Evolutionary conservation across 495 filamentous ascomycete species (phyloP).

Genomic region (Cairneyella variabilis): DNA sequence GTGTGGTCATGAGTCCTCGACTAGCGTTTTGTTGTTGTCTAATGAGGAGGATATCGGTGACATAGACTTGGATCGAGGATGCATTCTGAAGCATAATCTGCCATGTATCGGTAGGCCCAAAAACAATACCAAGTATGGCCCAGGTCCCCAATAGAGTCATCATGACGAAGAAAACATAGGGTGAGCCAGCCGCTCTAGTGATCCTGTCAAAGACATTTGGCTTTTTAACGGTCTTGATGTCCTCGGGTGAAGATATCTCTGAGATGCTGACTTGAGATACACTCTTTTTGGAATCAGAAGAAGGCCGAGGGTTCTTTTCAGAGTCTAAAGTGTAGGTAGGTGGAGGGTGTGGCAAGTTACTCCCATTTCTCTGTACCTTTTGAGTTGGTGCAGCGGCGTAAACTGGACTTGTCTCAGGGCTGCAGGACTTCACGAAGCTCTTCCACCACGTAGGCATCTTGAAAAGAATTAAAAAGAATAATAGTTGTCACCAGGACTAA

Average conservation of each 20-base stretch:
- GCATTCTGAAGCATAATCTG: slow-evolving; percentile 35
- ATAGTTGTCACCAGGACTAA: neutral
- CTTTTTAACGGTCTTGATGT: slow-evolving; percentile 11
- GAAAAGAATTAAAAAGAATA: neutral
- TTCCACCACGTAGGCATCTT: slow-evolving; percentile 10
- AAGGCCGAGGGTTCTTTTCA: neutral
- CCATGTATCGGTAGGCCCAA: slow-evolving; percentile 31
- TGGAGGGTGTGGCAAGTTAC: neutral
- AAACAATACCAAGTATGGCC: slow-evolving; percentile 31
- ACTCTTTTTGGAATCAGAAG: neutral
- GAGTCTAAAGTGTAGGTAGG: neutral
- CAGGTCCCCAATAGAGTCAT: slow-evolving; percentile 14
- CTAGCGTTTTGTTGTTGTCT: slow-evolving; percentile 34
- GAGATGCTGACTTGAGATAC: slow-evolving; percentile 64
- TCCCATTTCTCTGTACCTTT: slow-evolving; percentile 3
- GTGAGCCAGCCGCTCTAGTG: slow-evolving; percentile 11
- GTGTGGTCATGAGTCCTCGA: slow-evolving; percentile 23
- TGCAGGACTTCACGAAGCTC: slow-evolving; percentile 3
- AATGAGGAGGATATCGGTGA: slow-evolving; percentile 37
- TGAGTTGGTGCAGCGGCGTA: slow-evolving; percentile 16
- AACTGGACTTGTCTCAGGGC: slow-evolving; percentile 4
- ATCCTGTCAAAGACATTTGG: slow-evolving; percentile 11
- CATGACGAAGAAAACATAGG: slow-evolving; percentile 16
- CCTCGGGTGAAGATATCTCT: slow-evolving; percentile 67
- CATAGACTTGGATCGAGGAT: slow-evolving; percentile 35